Conservation (phyloP, 2,329 filamentous ascomycete genomes). For the Zasmidium angulare region DNA sequence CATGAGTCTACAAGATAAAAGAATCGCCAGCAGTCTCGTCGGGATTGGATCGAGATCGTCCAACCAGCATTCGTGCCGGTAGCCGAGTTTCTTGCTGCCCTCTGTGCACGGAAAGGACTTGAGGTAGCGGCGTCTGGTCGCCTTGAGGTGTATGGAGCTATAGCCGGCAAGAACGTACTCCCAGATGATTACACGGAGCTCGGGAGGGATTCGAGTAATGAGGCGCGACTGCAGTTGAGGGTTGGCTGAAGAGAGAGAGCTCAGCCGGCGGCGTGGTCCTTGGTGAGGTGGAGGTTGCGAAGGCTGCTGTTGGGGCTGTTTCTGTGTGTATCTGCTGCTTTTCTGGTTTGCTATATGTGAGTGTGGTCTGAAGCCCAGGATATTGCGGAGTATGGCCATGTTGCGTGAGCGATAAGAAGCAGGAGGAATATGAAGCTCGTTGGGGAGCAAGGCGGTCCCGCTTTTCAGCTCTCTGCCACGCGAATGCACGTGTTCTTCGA, state of each 20-base stretch:
- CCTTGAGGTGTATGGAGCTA: constrained; percentile 4
- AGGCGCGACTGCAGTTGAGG: background rate
- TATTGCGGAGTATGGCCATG: background rate
- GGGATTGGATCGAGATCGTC: background rate
- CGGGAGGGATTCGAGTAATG: constrained; percentile 1
- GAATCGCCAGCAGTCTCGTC: background rate
- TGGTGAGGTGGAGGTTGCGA: background rate
- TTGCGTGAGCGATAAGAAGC: background rate
- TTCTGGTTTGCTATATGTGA: too few species aligned
- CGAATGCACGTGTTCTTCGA: too few species aligned
- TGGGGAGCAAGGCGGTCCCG: background rate
- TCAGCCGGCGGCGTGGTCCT: background rate
- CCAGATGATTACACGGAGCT: constrained; percentile 5
- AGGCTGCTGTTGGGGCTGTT: background rate
- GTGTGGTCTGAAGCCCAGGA: background rate
- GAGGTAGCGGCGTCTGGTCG: background rate
- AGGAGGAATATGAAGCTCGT: background rate
- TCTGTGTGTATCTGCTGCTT: background rate
- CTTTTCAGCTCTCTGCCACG: background rate
- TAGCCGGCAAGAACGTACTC: background rate
- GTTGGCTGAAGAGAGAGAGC: background rate
- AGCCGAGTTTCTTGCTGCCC: background rate
- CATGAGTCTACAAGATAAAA: constrained; percentile 3
- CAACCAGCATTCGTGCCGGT: constrained; percentile 2
- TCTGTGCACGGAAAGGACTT: constrained; percentile 1